Conservation (phyloP, 305 asterid genomes). For the Fraxinus velutina region DNA sequence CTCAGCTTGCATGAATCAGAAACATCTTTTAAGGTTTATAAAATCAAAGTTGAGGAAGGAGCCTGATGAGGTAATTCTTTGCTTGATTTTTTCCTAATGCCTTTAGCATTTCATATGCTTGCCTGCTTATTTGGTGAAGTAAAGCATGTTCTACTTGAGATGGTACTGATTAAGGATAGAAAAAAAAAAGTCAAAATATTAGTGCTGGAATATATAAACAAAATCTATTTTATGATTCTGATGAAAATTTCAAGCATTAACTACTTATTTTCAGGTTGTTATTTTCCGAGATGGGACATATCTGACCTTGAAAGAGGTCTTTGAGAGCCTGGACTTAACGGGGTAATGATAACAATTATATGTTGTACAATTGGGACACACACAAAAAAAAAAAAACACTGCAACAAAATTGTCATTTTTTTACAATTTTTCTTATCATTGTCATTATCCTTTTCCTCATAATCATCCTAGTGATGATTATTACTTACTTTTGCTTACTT, state of each 20-base stretch:
- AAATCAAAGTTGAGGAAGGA: slow-evolving; percentile 63
- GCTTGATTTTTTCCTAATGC: slow-evolving; percentile 11
- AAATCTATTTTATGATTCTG: too few species aligned
- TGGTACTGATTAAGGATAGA: neutral
- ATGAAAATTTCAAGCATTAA: too few species aligned
- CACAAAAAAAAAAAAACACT: neutral
- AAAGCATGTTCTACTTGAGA: slow-evolving; percentile 6
- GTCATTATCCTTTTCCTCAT: neutral
- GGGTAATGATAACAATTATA: slow-evolving; percentile 51
- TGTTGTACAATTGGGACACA: slow-evolving; percentile 12
- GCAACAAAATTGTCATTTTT: neutral
- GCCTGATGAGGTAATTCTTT: slow-evolving; percentile 79
- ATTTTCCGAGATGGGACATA: too few species aligned
- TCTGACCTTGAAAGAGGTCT: too few species aligned
- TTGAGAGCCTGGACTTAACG: slow-evolving; percentile 78
- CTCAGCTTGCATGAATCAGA: too few species aligned
- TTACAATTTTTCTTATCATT: slow-evolving; percentile 14
- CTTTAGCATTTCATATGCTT: slow-evolving; percentile 6
- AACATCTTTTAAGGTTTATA: too few species aligned
- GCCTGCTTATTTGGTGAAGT: slow-evolving; percentile 3
- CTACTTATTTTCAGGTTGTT: too few species aligned
- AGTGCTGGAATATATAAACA: too few species aligned
- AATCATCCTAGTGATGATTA: slow-evolving; percentile 7
- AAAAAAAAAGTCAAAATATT: neutral
- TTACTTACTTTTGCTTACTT: slow-evolving; percentile 14